These are phyloP conservation scores for Aspergillus sclerotialis DNA, from an alignment of 2,329 filamentous ascomycete genomes.

Conservation along the genomic window DNA sequence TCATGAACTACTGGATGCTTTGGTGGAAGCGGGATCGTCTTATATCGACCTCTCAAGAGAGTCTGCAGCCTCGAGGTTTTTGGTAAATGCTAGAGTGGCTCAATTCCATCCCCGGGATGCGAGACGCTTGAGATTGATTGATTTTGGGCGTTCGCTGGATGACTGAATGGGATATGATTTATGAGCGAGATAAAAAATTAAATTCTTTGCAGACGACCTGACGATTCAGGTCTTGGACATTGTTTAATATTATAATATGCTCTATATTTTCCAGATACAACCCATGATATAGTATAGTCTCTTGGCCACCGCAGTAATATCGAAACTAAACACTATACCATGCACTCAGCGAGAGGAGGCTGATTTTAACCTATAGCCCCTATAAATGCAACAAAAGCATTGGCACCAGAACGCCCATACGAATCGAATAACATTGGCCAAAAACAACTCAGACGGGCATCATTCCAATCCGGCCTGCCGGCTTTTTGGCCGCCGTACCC, in stretches of 20 bases:
- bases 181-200: neutral
- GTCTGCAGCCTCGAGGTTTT: slow-evolving; percentile 47
- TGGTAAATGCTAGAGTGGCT: slow-evolving; percentile 49
- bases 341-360: too few species aligned
- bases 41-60: slow-evolving; percentile 45
- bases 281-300: too few species aligned
- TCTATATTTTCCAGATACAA: neutral
- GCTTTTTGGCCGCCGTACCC: slow-evolving; percentile 16
- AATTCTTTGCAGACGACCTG: too few species aligned
- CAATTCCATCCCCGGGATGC: slow-evolving; percentile 52
- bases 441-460: slow-evolving; percentile 28
- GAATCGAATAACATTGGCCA: neutral
- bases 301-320: slow-evolving; percentile 5
- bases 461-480: slow-evolving; percentile 28
- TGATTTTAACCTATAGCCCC: slow-evolving; percentile 7
- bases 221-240: neutral
- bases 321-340: neutral
- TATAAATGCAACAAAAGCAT: slow-evolving; percentile 9
- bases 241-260: neutral
- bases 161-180: slow-evolving; percentile 11
- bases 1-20: slow-evolving; percentile 38
- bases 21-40: slow-evolving; percentile 40
- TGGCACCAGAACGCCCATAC: neutral
- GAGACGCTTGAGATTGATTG: slow-evolving; percentile 44
- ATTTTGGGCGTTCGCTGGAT: slow-evolving; percentile 41